phyloP scores from a whole-genome alignment of 1,284 basidiomycete species.

The Mixia osmundae region DNA sequence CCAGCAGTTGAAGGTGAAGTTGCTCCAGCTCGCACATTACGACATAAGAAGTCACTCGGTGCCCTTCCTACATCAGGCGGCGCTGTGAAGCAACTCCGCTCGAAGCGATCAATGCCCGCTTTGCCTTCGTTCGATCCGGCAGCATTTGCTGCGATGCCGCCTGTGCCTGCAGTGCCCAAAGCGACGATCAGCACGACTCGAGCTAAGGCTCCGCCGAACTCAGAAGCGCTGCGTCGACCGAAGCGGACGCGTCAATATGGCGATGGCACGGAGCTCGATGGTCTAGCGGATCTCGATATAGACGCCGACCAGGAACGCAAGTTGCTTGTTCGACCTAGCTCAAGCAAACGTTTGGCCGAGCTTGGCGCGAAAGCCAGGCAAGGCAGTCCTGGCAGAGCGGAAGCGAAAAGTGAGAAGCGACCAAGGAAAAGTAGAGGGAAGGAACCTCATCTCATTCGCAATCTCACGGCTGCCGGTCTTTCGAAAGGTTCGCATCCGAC shows the following conservation, averaged over 20 bases:
- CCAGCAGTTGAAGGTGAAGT: no score
- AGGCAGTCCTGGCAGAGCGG: constrained; percentile 21
- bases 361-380: not conserved
- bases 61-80: no score
- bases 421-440: constrained; percentile 33
- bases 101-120: no score
- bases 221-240: no score
- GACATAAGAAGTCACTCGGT: no score
- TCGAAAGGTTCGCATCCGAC: constrained; percentile 41
- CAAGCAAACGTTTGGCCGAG: not conserved
- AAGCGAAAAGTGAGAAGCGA: constrained; percentile 25
- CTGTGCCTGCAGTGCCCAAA: constrained; percentile 13
- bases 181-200: constrained; percentile 21
- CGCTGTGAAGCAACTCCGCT: no score
- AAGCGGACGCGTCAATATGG: constrained; percentile 51
- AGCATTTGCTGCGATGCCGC: constrained; percentile 26
- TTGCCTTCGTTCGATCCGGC: no score
- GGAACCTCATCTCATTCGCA: constrained; percentile 55
- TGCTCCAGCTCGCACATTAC: no score
- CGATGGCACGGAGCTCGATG: constrained; percentile 80
- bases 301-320: constrained; percentile 53
- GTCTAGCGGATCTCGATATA: constrained; percentile 66
- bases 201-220: constrained; percentile 33
- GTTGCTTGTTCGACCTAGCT: constrained; percentile 17
- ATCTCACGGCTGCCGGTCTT: constrained; percentile 42